A percentile compares a stretch with the other conserved stretches of the same genome.
Evolutionary conservation across 1,139 yeast genomes (phyloP).

Genomic region (Blastobotrys aristatus): DNA sequence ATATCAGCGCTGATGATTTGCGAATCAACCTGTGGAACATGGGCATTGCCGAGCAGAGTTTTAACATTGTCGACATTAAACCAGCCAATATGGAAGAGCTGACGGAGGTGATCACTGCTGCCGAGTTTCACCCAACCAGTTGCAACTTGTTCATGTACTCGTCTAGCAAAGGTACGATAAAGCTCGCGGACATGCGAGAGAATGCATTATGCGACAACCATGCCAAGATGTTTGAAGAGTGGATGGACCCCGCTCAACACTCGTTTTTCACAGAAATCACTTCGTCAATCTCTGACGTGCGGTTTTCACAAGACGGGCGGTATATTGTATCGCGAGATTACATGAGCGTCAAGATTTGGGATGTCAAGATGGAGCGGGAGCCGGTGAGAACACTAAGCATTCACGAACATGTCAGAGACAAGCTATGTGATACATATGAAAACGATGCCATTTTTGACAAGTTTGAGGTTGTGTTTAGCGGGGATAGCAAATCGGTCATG

Average conservation of each 20-base stretch:
- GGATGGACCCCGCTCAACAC: slow-evolving; percentile 86
- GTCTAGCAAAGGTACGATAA: slow-evolving; percentile 93
- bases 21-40: slow-evolving; percentile 95
- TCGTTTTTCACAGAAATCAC: slow-evolving; percentile 97
- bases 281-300: slow-evolving; percentile 88
- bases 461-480: slow-evolving; percentile 93
- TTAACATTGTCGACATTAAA: slow-evolving; percentile 92
- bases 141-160: slow-evolving; percentile 96
- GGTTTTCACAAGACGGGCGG: slow-evolving; percentile 87
- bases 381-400: slow-evolving; percentile 93
- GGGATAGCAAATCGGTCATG: slow-evolving; percentile 89
- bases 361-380: slow-evolving; percentile 91
- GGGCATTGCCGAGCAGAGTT: slow-evolving; percentile 90
- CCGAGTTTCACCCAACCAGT: slow-evolving; percentile 90
- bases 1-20: slow-evolving; percentile 87
- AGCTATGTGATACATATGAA: slow-evolving; percentile 95
- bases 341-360: slow-evolving; percentile 98
- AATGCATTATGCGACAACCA: slow-evolving; percentile 91
- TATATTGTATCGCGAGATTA: slow-evolving; percentile 95
- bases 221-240: slow-evolving; percentile 84
- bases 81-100: slow-evolving; percentile 99
- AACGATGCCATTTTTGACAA: slow-evolving; percentile 98
- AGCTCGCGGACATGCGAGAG: slow-evolving; percentile 94
- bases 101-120: slow-evolving; percentile 97
- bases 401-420: slow-evolving; percentile 90